Conservation (phyloP, 257 asterid species). For the Hygrophila difformis region DNA sequence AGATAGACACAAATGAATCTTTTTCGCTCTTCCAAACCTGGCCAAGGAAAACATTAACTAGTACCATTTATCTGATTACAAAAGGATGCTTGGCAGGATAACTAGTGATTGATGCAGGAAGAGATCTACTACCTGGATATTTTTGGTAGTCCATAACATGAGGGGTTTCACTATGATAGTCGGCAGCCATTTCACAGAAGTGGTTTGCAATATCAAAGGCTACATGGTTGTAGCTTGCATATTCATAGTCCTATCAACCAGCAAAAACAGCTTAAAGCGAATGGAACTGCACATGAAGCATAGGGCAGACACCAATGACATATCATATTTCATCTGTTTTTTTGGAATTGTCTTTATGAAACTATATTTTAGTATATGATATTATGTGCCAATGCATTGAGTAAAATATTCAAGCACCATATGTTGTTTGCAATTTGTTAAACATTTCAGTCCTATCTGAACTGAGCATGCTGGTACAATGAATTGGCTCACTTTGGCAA, state of each 20-base stretch:
- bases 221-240: conserved; percentile 73
- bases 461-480: conserved; percentile 6
- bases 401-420: too few species aligned
- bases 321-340: not conserved
- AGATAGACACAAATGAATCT: conserved; percentile 47
- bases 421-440: not conserved
- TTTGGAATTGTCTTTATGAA: too few species aligned
- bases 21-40: conserved; percentile 68
- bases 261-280: conserved; percentile 6
- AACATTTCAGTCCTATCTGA: conserved; percentile 5
- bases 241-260: conserved; percentile 67
- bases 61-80: conserved; percentile 1
- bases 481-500: not conserved
- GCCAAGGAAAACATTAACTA: conserved; percentile 13
- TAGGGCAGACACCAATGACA: conserved; percentile 2
- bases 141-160: conserved; percentile 65
- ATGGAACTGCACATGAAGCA: conserved; percentile 7
- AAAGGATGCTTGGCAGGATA: conserved; percentile 3
- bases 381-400: too few species aligned
- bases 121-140: conserved; percentile 54
- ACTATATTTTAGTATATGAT: too few species aligned
- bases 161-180: conserved; percentile 86
- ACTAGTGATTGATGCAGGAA: conserved; percentile 6
- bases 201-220: conserved; percentile 90
- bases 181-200: conserved; percentile 96